Evolutionary conservation across 2,329 filamentous ascomycete genomes (phyloP), one percentile per base, ranked within the genome.

Genomic region (Uncinocarpus reesii): DNA sequence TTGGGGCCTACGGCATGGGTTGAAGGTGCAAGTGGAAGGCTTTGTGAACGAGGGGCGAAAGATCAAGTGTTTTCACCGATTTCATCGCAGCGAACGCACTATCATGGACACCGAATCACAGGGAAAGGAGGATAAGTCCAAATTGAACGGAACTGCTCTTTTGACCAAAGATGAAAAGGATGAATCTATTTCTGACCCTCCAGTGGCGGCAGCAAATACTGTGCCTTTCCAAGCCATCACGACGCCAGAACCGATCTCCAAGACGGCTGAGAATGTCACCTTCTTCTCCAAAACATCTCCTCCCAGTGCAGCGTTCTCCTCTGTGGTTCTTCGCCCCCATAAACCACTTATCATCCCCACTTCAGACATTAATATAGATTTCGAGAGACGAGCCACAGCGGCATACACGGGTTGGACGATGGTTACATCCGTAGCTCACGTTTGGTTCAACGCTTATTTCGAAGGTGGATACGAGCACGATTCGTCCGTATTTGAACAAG

Each of bases 361-460:
- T 40, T 88, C 83, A 62, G 92, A 96, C 60, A 76, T 96, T 56
- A 95, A 94, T 63, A 84, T 96, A 55, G 82, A 88, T 42, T 80
- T 95, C 20, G 89, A 96, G 67, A 79, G 87, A 6, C 80, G 89
- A 29, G 94, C 88, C 66, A 84, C 83, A 59, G 80, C 84, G 1
- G 77, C 78, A 3, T 85, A 84, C 58, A 76, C 76, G 5, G 84
- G 87, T 1, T 78, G 86, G 56, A 88, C 86, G 0, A 86, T 96
- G 81, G 87, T 95, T 2, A 95, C 90, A 0, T 82, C 89, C 0
- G 82, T 96, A 7, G 89, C 89, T 0, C 90, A 96, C 60, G 86
- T 95, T 13, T 98, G 92, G 92, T 95, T 95, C 72, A 98, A 98
- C 60, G 74, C 81, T 1, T 96, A 81, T 66, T 96, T 96, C 58